Conservation (phyloP, 2,329 filamentous ascomycete genomes). For the Sclerotinia minor region DNA sequence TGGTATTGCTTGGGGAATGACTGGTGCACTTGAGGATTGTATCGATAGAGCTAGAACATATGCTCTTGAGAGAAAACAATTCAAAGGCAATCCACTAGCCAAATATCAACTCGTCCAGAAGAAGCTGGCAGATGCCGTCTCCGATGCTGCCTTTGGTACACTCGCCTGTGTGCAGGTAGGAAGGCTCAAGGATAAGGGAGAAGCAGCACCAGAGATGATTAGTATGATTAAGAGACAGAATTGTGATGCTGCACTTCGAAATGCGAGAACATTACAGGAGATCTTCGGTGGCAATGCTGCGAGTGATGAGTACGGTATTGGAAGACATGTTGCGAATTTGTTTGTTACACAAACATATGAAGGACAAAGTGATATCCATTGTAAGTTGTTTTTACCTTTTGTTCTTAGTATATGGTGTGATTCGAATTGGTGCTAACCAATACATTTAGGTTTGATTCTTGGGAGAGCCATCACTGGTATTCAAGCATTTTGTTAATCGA, state of each 20-base stretch:
- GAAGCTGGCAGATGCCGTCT: constrained; percentile 90
- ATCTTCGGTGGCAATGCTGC: constrained; percentile 98
- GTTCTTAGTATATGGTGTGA: background rate
- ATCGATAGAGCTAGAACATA: constrained; percentile 79
- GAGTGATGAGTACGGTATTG: constrained; percentile 95
- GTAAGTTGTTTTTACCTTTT: constrained; percentile 29
- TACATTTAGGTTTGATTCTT: constrained; percentile 62
- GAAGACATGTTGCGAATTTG: constrained; percentile 89
- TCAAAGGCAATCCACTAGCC: constrained; percentile 91
- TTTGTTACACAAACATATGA: constrained; percentile 99
- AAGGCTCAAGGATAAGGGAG: constrained; percentile 87
- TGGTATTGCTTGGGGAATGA: constrained; percentile 90
- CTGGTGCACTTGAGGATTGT: constrained; percentile 92
- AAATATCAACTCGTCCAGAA: constrained; percentile 98
- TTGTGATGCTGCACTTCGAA: constrained; percentile 82
- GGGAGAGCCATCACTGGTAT: constrained; percentile 71
- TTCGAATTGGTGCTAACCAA: constrained; percentile 36
- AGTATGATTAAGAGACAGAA: constrained; percentile 96
- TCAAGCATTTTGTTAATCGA: constrained; percentile 67
- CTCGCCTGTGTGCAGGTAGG: constrained; percentile 88
- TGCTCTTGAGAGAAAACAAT: constrained; percentile 90
- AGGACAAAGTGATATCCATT: constrained; percentile 94
- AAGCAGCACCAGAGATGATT: constrained; percentile 92
- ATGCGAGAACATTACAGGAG: constrained; percentile 82
- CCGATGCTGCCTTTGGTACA: constrained; percentile 89